Evolutionary conservation across 73 alveolate genomes (phyloP).

Genomic region (Diophrys appendiculata): DNA sequence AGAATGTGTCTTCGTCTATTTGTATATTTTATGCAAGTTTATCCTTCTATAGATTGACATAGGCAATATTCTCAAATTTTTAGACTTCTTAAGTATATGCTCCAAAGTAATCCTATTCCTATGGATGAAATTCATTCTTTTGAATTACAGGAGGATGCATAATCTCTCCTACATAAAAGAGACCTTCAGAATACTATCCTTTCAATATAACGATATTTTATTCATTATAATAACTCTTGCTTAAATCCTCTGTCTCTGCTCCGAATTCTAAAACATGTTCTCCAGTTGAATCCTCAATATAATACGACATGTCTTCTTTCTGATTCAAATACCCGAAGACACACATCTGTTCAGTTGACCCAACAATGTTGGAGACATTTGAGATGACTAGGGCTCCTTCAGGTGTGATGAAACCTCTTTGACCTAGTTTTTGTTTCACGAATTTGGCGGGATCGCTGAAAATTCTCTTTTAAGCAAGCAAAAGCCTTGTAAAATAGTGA

Average conservation of each 20-base stretch:
- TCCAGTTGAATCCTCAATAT: conserved; percentile 35
- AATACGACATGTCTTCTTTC: conserved; percentile 45
- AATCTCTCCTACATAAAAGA: neutral
- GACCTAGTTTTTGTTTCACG: conserved; percentile 28
- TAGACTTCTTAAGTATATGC: neutral
- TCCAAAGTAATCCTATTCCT: neutral
- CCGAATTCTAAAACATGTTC: neutral
- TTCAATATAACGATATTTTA: neutral
- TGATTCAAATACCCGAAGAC: conserved; percentile 30
- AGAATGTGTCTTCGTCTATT: no score
- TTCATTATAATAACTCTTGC: neutral
- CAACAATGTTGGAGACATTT: conserved; percentile 1
- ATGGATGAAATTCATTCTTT: neutral
- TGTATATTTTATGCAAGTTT: no score
- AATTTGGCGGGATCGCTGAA: conserved; percentile 32
- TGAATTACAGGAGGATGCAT: neutral
- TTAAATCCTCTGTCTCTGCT: neutral
- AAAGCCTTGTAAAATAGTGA: conserved; percentile 14
- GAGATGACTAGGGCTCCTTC: neutral
- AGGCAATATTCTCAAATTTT: neutral
- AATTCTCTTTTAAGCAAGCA: conserved; percentile 28
- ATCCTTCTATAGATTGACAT: no score
- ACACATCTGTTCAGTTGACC: conserved; percentile 21
- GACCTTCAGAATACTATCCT: neutral
- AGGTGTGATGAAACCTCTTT: neutral